Conservation (phyloP, 1,284 basidiomycete genomes). For the Cutaneotrichosporon cutaneum region DNA sequence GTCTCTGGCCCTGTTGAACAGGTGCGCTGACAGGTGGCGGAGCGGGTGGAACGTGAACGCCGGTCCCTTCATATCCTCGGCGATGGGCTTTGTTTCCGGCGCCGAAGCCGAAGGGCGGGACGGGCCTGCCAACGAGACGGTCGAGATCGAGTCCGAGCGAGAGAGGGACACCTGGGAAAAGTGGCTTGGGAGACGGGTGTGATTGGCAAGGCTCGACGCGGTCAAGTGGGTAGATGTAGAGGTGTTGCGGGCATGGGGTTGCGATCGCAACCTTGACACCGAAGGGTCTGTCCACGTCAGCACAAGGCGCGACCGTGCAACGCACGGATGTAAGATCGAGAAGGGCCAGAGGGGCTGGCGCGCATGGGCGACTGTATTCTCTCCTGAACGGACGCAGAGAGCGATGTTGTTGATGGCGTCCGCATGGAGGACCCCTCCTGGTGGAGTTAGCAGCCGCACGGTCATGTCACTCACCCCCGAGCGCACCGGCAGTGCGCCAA, state of each 20-base stretch:
- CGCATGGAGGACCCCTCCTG: constrained; percentile 54
- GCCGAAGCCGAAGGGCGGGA: constrained; percentile 3
- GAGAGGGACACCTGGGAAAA: constrained; percentile 48
- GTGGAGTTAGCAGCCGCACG: constrained; percentile 33
- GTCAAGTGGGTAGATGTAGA: constrained; percentile 61
- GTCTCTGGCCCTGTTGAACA: constrained; percentile 47
- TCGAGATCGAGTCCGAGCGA: constrained; percentile 42
- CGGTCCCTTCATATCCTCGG: constrained; percentile 24
- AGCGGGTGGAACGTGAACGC: constrained; percentile 56
- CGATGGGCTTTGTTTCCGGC: constrained; percentile 27
- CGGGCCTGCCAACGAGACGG: constrained; percentile 22
- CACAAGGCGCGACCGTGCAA: constrained; percentile 33
- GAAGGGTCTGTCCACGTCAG: constrained; percentile 66
- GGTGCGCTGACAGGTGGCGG: constrained; percentile 60
- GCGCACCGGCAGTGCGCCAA: constrained; percentile 26
- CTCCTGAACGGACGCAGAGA: constrained; percentile 12
- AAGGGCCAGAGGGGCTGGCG: constrained; percentile 18
- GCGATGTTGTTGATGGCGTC: constrained; percentile 56
- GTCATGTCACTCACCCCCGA: constrained; percentile 23
- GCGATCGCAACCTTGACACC: constrained; percentile 75
- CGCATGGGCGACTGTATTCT: constrained; percentile 1
- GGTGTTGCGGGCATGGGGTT: constrained; percentile 54
- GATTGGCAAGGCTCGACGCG: constrained; percentile 15
- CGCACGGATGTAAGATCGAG: constrained; percentile 34
- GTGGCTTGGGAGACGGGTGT: constrained; percentile 36